Evolutionary conservation across 2,329 filamentous ascomycete species (phyloP).

Genomic region (Phaeosphaeriaceae sp.): DNA sequence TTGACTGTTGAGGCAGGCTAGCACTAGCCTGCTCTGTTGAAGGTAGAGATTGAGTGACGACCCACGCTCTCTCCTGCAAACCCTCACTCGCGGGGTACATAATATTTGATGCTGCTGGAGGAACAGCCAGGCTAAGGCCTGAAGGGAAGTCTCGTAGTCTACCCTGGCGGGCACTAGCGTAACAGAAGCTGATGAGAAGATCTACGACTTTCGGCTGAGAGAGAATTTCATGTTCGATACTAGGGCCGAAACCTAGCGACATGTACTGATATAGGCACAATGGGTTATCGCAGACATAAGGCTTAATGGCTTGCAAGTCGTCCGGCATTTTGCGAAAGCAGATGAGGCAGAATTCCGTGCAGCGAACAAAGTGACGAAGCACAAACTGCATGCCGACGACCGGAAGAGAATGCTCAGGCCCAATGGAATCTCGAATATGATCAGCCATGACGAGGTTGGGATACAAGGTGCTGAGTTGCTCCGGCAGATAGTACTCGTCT

Average conservation of each 20-base stretch:
- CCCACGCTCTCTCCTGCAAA: background rate
- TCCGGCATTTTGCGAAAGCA: conserved; percentile 74
- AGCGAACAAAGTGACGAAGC: conserved; percentile 77
- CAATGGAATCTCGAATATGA: conserved; percentile 50
- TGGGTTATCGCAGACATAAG: conserved; percentile 73
- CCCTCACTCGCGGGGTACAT: conserved; percentile 14
- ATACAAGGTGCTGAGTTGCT: conserved; percentile 41
- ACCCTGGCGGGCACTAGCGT: conserved; percentile 58
- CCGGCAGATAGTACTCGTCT: conserved; percentile 49
- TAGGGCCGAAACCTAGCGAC: conserved; percentile 81
- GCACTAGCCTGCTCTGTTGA: background rate
- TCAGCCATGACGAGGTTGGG: conserved; percentile 58
- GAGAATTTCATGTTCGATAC: conserved; percentile 82
- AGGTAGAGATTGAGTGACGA: background rate
- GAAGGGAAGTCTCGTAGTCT: conserved; percentile 62
- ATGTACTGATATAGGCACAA: conserved; percentile 91
- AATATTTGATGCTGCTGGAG: conserved; percentile 38
- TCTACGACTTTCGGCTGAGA: conserved; percentile 84
- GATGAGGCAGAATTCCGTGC: conserved; percentile 85
- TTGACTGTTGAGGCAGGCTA: background rate
- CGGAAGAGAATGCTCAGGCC: conserved; percentile 59
- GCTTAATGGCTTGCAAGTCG: conserved; percentile 73
- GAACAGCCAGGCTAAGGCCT: conserved; percentile 63
- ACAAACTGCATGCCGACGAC: conserved; percentile 74
- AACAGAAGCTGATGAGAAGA: conserved; percentile 82